These are phyloP conservation scores for Quercus ilex DNA, from an alignment of 306 rosid genomes.

Conservation along the genomic window DNA sequence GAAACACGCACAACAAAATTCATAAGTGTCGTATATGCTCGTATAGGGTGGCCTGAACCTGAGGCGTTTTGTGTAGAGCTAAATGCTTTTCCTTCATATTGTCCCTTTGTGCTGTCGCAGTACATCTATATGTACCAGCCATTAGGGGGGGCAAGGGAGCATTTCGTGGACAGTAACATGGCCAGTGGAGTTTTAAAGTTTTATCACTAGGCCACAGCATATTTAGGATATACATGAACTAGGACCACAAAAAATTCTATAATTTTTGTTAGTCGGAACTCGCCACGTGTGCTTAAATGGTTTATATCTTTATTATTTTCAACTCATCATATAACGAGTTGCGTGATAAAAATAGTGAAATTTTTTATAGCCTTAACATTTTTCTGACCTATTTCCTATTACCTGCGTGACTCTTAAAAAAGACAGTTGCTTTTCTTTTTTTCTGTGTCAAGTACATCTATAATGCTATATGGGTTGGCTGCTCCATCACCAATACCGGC, in stretches of 20 bases:
- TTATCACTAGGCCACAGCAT: neutral
- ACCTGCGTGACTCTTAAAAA: neutral
- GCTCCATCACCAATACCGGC: neutral
- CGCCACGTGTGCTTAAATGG: no score
- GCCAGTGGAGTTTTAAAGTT: neutral
- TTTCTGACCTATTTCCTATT: neutral
- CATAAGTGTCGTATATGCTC: no score
- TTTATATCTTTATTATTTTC: no score
- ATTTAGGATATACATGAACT: neutral
- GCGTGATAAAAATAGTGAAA: no score
- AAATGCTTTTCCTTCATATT: neutral
- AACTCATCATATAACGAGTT: no score
- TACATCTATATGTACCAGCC: neutral
- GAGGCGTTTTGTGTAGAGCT: no score
- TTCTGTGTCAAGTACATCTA: neutral
- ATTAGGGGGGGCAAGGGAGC: neutral
- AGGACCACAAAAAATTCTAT: no score
- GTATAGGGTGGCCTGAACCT: no score
- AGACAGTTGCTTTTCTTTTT: neutral
- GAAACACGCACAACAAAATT: neutral
- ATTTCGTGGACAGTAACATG: neutral
- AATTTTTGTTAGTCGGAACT: no score
- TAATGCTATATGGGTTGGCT: neutral
- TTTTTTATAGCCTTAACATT: no score
- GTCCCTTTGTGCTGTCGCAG: neutral